Evolutionary conservation across 768 basidiomycete genomes (phyloP), one percentile per base, ranked within the genome.

Genomic region (Heimioporus sp.): DNA sequence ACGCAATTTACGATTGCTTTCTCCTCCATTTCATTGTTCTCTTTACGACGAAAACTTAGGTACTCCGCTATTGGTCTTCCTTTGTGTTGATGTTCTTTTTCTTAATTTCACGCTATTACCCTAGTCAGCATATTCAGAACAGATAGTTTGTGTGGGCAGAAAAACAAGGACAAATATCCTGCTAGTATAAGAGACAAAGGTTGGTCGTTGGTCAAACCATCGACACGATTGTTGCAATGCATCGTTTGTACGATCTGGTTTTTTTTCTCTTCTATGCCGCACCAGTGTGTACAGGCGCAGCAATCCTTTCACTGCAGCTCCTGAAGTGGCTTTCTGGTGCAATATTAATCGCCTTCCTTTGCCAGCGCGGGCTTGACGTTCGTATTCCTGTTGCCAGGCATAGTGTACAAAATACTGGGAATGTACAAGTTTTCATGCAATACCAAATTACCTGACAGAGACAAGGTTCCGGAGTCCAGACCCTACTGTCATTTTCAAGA

Each of bases 41-140:
- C 42, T 63, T 67, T 56, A 66, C 45, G 62, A 70, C 51, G 55
- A 70, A 69, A 70, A 65, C 70, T 65, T 72, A 70, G 66, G 68
- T 61, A 66, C 58, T 59, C 48, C 54, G 49, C 51, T 70, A 70
- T 65, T 66, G 70, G 68, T 65, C 55, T 64, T 57, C 46, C 43
- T 56, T 55, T 59, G 48, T 59, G 58, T 68, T 55, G 24, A 28
- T 58, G 64, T 59, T 65, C 63, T 46, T 58, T 61, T 56, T 52
- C 47, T 53, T 70, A 70, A 70, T 67, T 58, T 56, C 63, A 70
- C 41, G 65, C 38, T 53, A 61, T 66, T 70, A 72, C 63, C 44
- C 59, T 66, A 70, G 60, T 60, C 59, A 52, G 46, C 55, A 65
- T 53, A 38, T 28, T 28, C 24, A 28, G 7, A 28, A 28, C 24